phyloP scores from a whole-genome alignment of 768 basidiomycete genomes.

The Cystofilobasidium macerans region DNA sequence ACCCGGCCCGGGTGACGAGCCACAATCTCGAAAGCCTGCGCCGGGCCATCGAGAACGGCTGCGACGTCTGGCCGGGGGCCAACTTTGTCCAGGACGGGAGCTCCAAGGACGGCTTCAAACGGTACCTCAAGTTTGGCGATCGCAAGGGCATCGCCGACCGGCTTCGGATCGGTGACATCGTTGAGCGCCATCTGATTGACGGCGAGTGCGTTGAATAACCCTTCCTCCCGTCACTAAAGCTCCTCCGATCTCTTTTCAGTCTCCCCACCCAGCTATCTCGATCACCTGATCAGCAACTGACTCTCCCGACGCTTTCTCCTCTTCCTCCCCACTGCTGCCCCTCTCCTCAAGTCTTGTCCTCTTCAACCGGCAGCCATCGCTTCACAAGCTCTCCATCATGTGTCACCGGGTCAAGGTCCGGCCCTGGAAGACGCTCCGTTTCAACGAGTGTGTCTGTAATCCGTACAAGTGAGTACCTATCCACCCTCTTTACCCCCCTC shows the following conservation, averaged over 20 bases:
- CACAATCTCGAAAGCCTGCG: constrained; percentile 74
- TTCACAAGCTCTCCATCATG: constrained; percentile 99
- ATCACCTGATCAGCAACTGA: neutral
- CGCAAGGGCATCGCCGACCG: constrained; percentile 67
- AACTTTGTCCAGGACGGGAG: constrained; percentile 75
- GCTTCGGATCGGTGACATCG: constrained; percentile 74
- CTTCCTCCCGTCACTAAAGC: neutral
- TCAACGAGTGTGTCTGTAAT: constrained; percentile 98
- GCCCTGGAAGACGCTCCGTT: constrained; percentile 91
- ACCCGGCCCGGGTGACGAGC: constrained; percentile 84
- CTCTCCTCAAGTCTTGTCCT: constrained; percentile 55
- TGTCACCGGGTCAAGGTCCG: constrained; percentile 92
- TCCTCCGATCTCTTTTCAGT: too few species aligned
- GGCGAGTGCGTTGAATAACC: constrained; percentile 68
- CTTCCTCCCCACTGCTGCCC: too few species aligned
- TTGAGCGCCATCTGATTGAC: constrained; percentile 88
- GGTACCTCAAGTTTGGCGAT: constrained; percentile 80
- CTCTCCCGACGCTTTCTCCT: neutral
- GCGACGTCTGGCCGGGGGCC: constrained; percentile 85
- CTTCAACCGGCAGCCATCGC: constrained; percentile 96
- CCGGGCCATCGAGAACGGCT: constrained; percentile 72
- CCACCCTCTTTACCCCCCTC: neutral
- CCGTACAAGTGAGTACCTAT: constrained; percentile 42
- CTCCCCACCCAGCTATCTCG: too few species aligned
- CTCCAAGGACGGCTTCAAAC: constrained; percentile 50